A percentile compares a stretch with the other conserved stretches of the same genome.
These are phyloP conservation scores for Beta corolliflora DNA, from an alignment of 179 eudicot species.

Conservation along the genomic window DNA sequence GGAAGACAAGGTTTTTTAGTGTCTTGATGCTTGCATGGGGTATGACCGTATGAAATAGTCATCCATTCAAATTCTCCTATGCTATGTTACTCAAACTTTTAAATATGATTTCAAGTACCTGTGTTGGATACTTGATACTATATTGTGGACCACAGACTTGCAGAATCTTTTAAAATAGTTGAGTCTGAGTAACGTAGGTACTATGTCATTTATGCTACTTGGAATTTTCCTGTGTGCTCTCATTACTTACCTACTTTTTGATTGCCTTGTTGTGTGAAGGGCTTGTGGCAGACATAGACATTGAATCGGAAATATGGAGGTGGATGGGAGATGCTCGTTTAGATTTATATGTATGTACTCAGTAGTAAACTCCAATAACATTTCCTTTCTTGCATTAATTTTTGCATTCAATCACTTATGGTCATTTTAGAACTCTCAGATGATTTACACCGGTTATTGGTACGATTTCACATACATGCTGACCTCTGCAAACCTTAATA, in stretches of 20 bases:
- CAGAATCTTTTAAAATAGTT: not conserved
- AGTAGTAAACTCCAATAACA: not conserved
- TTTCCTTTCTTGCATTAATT: not conserved
- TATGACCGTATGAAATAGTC: constrained; percentile 23
- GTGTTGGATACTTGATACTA: not conserved
- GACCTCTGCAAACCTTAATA: not conserved
- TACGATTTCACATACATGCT: not conserved
- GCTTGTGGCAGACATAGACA: constrained; percentile 90
- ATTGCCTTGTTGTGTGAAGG: constrained; percentile 46
- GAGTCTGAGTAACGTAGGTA: constrained; percentile 10
- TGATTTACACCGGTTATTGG: not conserved
- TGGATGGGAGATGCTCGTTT: constrained; percentile 98
- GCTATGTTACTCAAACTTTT: constrained; percentile 7
- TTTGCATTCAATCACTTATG: not conserved
- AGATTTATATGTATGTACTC: constrained; percentile 70
- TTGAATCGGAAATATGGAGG: constrained; percentile 94
- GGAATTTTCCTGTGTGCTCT: not conserved
- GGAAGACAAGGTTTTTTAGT: constrained; percentile 70
- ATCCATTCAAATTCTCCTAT: constrained; percentile 3
- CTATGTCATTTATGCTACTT: not conserved
- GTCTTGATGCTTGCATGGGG: constrained; percentile 99
- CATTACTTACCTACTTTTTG: constrained; percentile 4
- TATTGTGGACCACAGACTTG: not conserved
- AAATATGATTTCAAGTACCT: not conserved
- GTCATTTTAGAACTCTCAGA: not conserved